Evolutionary conservation across 192 early-diverging fungal genomes (phyloP), one percentile per base, ranked within the genome.

Genomic region (Mortierella claussenii): DNA sequence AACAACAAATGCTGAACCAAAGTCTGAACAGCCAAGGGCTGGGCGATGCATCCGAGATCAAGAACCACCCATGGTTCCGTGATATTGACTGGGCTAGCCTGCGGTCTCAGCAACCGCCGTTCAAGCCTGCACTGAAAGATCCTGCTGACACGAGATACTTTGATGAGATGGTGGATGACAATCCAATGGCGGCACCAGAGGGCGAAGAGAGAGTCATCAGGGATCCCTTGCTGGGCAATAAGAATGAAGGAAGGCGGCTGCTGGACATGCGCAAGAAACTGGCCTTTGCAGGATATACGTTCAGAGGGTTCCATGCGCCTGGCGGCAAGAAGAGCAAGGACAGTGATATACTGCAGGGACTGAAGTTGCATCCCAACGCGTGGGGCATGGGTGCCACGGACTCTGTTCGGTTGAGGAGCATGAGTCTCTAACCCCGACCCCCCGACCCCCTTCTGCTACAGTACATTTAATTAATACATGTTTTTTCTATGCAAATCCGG

Each of bases 81-180:
- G 87, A 81, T 13, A 76, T 94, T 4, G 81, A 92, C 46, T 96
- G 95, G 95, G 84, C 86, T 24, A 82, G 58, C 9, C 60, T 96
- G 7, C 48, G 83, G 27, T 81, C 73, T 0, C 78, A 85, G 45
- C 80, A 82, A n/a, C 92, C 96, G 2, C 83, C 87, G 2, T 99
- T 99, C 82, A 85, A 90, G 27, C 97, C 97, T 0, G 88, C 91
- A 37, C 76, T 89, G 5, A 89, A 86, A 20, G 81, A 85, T 57
- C 79, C 83, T 1, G 94, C 95, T 48, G 96, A 98, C 61, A 98
- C 96, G 0, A 88, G 92, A 28, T 98, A 98, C 68, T 99, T 99
- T 89, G 96, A 98, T 42, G 71, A 75, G 37, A 69, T 81, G 61
- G 69, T 70, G 33, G 76, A 75, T 57, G 78, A 80, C 44, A 80